Evolutionary conservation across 2,329 filamentous ascomycete genomes (phyloP).

Genomic region (Calonectria naviculata): DNA sequence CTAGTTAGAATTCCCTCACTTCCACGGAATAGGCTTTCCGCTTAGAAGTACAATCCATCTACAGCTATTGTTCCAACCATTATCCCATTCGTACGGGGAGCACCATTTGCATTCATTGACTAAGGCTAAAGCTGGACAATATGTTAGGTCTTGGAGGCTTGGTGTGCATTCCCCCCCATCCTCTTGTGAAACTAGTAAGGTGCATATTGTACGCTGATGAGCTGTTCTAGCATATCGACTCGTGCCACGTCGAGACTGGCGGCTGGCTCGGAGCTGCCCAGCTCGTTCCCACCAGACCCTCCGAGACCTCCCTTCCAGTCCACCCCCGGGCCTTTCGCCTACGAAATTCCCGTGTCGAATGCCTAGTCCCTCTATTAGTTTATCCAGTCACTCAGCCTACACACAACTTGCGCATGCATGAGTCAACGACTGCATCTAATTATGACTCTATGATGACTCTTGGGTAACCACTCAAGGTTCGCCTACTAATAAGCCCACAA

Average conservation of each 20-base stretch:
- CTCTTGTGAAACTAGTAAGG: neutral
- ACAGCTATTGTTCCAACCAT: neutral
- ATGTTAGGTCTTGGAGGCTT: neutral
- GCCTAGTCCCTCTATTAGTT: neutral
- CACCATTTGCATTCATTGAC: neutral
- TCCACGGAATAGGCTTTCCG: neutral
- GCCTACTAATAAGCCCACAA: too few species aligned
- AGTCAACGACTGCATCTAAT: neutral
- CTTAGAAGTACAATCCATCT: neutral
- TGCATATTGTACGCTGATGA: neutral
- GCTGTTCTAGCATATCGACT: conserved; percentile 29
- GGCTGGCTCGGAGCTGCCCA: conserved; percentile 35
- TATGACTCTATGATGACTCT: neutral
- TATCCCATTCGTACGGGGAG: too few species aligned
- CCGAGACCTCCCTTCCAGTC: conserved; percentile 23
- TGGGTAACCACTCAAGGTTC: too few species aligned
- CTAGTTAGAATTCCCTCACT: conserved; percentile 18
- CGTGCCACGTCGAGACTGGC: conserved; percentile 40
- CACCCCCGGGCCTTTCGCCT: conserved; percentile 12
- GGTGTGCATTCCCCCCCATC: too few species aligned
- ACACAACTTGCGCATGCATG: neutral
- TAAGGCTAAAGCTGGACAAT: neutral
- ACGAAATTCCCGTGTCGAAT: neutral
- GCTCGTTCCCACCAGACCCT: conserved; percentile 35
- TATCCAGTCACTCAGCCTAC: neutral